Conservation (phyloP, 1,284 basidiomycete species). For the Meripilus lineatus region DNA sequence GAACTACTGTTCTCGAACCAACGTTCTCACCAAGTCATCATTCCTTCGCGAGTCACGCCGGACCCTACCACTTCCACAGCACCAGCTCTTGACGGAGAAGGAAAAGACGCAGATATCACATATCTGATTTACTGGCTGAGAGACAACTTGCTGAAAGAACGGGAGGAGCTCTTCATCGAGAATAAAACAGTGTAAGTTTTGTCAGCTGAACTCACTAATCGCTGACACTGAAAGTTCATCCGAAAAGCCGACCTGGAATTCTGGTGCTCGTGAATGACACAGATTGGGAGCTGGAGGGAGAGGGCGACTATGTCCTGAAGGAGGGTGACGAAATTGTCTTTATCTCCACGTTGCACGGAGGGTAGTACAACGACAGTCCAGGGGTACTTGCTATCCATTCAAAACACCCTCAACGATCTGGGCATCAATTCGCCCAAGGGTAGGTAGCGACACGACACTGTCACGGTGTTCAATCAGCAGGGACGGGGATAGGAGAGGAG, state of each 20-base stretch:
- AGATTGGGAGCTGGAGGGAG: slow-evolving; percentile 98
- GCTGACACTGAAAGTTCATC: neutral
- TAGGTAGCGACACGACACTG: too few species aligned
- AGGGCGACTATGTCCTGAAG: slow-evolving; percentile 81
- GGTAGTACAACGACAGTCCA: slow-evolving; percentile 35
- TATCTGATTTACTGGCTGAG: slow-evolving; percentile 81
- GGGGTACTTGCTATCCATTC: too few species aligned
- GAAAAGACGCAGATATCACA: slow-evolving; percentile 59
- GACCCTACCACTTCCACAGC: slow-evolving; percentile 15
- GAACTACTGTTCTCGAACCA: slow-evolving; percentile 77
- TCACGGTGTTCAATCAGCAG: too few species aligned
- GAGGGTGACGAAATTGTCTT: slow-evolving; percentile 90
- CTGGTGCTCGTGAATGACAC: slow-evolving; percentile 94
- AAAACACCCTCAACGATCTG: too few species aligned
- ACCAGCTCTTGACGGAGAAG: slow-evolving; percentile 22
- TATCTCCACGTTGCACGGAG: slow-evolving; percentile 94
- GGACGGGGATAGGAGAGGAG: too few species aligned
- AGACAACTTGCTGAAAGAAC: slow-evolving; percentile 76
- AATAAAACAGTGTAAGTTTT: slow-evolving; percentile 79
- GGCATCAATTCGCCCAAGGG: too few species aligned
- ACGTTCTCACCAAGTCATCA: slow-evolving; percentile 52
- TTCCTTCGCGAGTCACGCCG: slow-evolving; percentile 50
- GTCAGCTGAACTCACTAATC: neutral
- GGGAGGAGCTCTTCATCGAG: slow-evolving; percentile 89
- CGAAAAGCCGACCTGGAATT: slow-evolving; percentile 93